phyloP scores from a whole-genome alignment of 1,139 yeast species.

The Nematodospora anomalae region DNA sequence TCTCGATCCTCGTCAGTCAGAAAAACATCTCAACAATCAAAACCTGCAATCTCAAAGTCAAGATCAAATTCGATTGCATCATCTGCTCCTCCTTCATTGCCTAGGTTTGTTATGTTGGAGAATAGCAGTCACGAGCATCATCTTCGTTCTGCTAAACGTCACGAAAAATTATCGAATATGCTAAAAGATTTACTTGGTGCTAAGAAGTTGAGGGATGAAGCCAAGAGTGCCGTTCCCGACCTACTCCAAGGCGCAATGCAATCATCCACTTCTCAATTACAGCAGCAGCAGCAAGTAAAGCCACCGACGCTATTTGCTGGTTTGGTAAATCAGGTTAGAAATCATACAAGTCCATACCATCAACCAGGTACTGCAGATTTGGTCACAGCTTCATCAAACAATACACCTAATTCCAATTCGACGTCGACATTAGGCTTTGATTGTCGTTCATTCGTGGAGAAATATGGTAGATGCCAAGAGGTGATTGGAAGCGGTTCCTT shows the following conservation, averaged over 20 bases:
- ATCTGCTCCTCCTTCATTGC: conserved; percentile 19
- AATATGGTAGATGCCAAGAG: conserved; percentile 52
- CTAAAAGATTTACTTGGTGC: conserved; percentile 83
- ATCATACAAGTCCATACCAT: conserved; percentile 25
- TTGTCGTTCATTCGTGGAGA: conserved; percentile 46
- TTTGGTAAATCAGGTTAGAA: conserved; percentile 66
- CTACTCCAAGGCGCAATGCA: conserved; percentile 23
- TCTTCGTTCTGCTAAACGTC: conserved; percentile 74
- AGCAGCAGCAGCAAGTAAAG: conserved; percentile 15
- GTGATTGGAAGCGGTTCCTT: conserved; percentile 50
- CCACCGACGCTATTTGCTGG: conserved; percentile 87
- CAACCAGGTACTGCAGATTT: conserved; percentile 14
- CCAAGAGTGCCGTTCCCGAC: conserved; percentile 83
- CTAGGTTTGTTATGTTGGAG: conserved; percentile 55
- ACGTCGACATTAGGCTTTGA: conserved; percentile 19
- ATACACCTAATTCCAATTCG: background rate
- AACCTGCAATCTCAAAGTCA: conserved; percentile 8
- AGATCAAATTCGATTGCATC: conserved; percentile 8
- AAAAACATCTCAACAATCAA: conserved; percentile 11
- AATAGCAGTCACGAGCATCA: conserved; percentile 80
- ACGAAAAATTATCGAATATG: conserved; percentile 85
- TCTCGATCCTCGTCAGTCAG: conserved; percentile 13
- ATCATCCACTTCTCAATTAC: conserved; percentile 15
- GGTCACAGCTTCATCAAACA: background rate
- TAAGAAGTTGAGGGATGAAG: conserved; percentile 75